These are phyloP conservation scores for Aureobasidium sp. DNA, from an alignment of 2,329 filamentous ascomycete genomes.

Conservation along the genomic window DNA sequence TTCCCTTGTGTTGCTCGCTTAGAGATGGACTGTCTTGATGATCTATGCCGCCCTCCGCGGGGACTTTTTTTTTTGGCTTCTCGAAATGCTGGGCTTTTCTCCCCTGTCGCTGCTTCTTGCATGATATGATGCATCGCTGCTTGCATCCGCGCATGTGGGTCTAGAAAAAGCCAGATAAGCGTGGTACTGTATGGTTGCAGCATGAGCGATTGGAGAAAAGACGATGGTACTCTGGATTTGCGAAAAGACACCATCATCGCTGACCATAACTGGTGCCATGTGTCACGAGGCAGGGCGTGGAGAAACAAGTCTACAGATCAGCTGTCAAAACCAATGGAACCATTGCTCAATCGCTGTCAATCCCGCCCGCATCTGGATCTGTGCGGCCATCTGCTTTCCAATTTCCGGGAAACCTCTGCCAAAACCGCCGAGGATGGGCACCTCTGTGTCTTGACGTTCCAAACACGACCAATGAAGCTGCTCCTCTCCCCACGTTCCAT, in stretches of 20 bases:
- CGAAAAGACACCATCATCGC: background rate
- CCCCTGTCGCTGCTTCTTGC: slow-evolving; percentile 50
- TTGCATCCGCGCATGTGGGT: slow-evolving; percentile 43
- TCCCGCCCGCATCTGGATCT: slow-evolving; percentile 1
- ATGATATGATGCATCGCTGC: slow-evolving; percentile 50
- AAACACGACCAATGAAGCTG: slow-evolving; percentile 5
- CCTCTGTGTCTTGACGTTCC: background rate
- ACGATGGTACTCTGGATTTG: no score
- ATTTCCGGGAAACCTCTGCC: background rate
- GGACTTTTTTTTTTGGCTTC: background rate
- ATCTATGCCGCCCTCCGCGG: background rate
- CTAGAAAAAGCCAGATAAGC: slow-evolving; percentile 43
- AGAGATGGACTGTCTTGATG: background rate
- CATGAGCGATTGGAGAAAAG: background rate
- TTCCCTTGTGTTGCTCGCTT: background rate
- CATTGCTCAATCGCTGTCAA: slow-evolving; percentile 5
- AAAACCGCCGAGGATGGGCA: background rate
- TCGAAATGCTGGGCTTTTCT: background rate
- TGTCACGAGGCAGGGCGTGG: slow-evolving; percentile 5
- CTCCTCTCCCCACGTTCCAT: background rate
- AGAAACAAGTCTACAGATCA: slow-evolving; percentile 7
- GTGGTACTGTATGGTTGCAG: slow-evolving; percentile 31
- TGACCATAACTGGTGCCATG: background rate
- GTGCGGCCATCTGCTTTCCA: background rate
- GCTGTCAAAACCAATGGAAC: slow-evolving; percentile 5